Evolutionary conservation across 2,329 filamentous ascomycete species (phyloP).

Genomic region (Paraphaeosphaeria minitans): DNA sequence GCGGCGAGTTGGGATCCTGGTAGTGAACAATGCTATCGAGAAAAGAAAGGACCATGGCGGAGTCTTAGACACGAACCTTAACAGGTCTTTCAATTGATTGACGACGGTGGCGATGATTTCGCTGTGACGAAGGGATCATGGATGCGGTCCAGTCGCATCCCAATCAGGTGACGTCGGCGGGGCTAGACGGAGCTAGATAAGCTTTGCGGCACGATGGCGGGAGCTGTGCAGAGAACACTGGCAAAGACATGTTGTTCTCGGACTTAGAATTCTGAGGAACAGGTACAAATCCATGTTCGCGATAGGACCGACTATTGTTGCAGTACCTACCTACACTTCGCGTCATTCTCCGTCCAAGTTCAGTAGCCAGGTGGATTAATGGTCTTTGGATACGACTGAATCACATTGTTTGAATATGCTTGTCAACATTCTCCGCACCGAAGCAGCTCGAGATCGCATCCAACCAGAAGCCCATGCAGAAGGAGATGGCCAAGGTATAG

Average conservation of each 20-base stretch:
- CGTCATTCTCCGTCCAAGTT: neutral
- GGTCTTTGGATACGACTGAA: too few species aligned
- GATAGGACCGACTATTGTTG: too few species aligned
- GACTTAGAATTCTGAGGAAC: neutral
- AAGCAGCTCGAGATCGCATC: neutral
- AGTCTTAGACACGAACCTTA: neutral
- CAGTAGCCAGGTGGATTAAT: neutral
- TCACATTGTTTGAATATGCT: neutral
- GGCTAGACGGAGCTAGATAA: conserved; percentile 6
- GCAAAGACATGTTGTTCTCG: neutral
- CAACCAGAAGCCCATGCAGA: neutral
- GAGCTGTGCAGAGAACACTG: neutral
- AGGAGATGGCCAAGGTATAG: neutral
- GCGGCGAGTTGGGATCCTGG: conserved; percentile 37
- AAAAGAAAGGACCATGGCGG: conserved; percentile 29
- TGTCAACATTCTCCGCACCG: neutral
- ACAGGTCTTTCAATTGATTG: neutral
- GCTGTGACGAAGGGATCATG: conserved; percentile 11
- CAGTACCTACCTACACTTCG: too few species aligned
- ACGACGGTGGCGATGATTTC: conserved; percentile 9
- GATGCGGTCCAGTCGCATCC: conserved; percentile 3
- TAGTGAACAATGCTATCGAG: conserved; percentile 37
- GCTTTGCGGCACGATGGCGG: neutral
- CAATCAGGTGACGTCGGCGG: conserved; percentile 12
- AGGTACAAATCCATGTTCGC: neutral